Percentiles rank a stretch among this genome's conserved stretches.
These are phyloP conservation scores for Fusarium sp. DNA, from an alignment of 2,329 filamentous ascomycete species.

Conservation along the genomic window DNA sequence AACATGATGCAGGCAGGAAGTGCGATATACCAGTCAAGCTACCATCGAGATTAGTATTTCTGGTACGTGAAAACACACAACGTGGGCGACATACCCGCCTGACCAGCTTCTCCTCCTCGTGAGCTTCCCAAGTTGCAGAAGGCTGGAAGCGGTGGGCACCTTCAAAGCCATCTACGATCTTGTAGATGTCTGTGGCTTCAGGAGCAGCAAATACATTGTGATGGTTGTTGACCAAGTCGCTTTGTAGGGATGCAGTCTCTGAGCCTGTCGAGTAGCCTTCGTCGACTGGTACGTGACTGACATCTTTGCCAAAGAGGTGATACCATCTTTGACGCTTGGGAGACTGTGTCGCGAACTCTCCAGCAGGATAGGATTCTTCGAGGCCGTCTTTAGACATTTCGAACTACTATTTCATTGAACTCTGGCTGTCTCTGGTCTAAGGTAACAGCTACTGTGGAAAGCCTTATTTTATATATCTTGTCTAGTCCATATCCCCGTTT, in stretches of 20 bases:
- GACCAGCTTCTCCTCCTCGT: background rate
- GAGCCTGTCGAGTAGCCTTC: background rate
- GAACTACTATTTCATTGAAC: background rate
- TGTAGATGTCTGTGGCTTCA: background rate
- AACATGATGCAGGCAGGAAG: background rate
- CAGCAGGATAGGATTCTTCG: background rate
- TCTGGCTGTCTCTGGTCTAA: background rate
- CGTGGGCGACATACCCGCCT: background rate
- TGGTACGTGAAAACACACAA: accelerated
- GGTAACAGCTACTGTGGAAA: accelerated
- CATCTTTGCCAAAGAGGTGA: background rate
- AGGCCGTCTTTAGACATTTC: background rate
- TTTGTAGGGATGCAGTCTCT: background rate
- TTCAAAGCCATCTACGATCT: background rate
- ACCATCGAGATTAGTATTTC: background rate
- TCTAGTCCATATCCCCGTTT: no score
- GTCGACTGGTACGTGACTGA: background rate
- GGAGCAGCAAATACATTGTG: background rate
- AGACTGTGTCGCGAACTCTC: background rate
- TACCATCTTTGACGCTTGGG: background rate
- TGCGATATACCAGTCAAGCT: background rate
- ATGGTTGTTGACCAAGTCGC: background rate
- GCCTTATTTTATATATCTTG: background rate
- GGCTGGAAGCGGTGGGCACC: background rate
- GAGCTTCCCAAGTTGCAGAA: background rate